Conservation (phyloP, 176 grass and related monocot species). For the Carex cristatella region DNA sequence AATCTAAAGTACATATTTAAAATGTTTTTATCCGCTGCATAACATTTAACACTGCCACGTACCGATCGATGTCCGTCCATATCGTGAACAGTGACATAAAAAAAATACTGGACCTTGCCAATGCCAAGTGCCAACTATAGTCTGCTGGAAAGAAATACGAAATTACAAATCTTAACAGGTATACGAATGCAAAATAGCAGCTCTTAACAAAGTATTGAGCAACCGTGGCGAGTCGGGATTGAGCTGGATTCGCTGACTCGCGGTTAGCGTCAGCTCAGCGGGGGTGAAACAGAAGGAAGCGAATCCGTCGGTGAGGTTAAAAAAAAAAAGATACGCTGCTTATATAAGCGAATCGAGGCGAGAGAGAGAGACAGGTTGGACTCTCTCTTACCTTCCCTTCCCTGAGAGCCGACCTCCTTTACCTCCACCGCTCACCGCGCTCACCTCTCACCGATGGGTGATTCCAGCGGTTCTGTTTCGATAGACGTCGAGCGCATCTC, state of each 20-base stretch:
- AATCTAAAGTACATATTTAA: no score
- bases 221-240: not conserved
- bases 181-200: not conserved
- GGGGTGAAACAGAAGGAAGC: not conserved
- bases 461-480: constrained; percentile 84
- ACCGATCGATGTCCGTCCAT: not conserved
- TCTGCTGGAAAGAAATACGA: not conserved
- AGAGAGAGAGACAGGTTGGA: constrained; percentile 12
- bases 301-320: constrained; percentile 23
- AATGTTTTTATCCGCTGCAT: not conserved
- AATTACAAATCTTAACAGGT: not conserved
- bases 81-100: not conserved
- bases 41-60: not conserved
- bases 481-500: constrained; percentile 81
- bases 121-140: no score
- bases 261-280: not conserved
- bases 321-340: not conserved
- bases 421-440: not conserved
- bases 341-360: constrained; percentile 12
- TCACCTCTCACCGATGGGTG: constrained; percentile 43
- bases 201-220: not conserved
- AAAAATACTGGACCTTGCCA: no score
- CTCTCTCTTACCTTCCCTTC: constrained; percentile 11
- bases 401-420: constrained; percentile 8
- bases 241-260: constrained; percentile 7